These are phyloP conservation scores for Globisporangium rhizosaccharum DNA, from an alignment of 352 stramenopile species.

Conservation along the genomic window DNA sequence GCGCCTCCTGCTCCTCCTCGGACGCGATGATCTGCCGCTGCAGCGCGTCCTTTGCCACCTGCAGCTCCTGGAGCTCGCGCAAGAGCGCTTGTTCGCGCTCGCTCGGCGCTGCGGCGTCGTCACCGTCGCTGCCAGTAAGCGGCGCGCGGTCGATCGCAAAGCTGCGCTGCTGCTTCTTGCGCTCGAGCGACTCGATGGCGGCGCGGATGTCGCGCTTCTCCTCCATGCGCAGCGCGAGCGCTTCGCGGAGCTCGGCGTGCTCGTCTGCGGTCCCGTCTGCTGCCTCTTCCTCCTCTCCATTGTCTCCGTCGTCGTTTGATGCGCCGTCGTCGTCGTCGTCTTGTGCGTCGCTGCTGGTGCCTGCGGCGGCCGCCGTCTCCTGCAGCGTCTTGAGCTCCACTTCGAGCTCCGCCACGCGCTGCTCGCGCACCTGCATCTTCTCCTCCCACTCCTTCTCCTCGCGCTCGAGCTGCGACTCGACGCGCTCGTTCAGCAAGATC, in stretches of 20 bases:
- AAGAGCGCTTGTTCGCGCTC: constrained; percentile 17
- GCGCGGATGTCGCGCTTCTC: constrained; percentile 60
- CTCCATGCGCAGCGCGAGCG: constrained; percentile 42
- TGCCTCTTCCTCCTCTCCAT: constrained; percentile 4
- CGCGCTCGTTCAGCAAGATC: constrained; percentile 41
- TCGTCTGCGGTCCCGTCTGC: constrained; percentile 10
- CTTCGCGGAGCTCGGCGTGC: constrained; percentile 34
- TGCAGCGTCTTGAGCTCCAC: constrained; percentile 45
- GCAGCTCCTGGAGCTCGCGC: constrained; percentile 31
- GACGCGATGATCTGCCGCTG: constrained; percentile 40
- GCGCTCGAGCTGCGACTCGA: constrained; percentile 47
- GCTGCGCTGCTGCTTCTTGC: constrained; percentile 26
- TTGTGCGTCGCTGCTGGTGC: not conserved
- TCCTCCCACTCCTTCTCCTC: constrained; percentile 57
- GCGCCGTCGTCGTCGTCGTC: constrained; percentile 10
- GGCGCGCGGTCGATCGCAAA: constrained; percentile 7
- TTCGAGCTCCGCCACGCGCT: constrained; percentile 39
- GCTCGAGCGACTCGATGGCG: constrained; percentile 41
- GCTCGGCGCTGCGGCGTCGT: not conserved
- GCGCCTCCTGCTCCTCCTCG: constrained; percentile 33
- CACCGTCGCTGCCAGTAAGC: not conserved
- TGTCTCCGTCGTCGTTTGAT: not conserved
- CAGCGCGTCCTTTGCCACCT: constrained; percentile 35
- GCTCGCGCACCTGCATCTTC: constrained; percentile 47
- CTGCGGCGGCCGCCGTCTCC: constrained; percentile 12